Base-by-base conservation (phyloP, 495 filamentous ascomycete species). In the Aspergillus hancockii region DNA sequence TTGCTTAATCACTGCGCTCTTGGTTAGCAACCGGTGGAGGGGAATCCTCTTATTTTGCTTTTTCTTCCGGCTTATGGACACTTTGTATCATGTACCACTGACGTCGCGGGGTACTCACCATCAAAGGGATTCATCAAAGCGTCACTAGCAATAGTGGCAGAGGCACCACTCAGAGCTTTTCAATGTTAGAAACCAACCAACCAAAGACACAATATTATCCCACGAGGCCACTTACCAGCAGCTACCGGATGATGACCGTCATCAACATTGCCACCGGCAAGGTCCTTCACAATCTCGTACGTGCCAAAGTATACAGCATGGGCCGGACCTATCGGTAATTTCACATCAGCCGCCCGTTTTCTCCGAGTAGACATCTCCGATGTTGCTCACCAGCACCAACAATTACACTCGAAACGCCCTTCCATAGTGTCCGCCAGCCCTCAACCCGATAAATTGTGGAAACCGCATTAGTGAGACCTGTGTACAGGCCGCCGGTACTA, bases 71-170 rank as follows among this genome's bases (percentile, higher is more conserved):
- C 40, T n/a, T n/a, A 8, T 18, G 18, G 25, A 7, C 25, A 28
- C 25, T 28, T 28, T 3, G 25, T 28, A 28, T 13, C n/a, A 40
- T 12, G 36, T 40, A n/a, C 12, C 12, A n/a, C 21, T 0, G 2
- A 28, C 21, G 14, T 28, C 32, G 32, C 43, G 47, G 31, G 47
- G n/a, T 46, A 70, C 83, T 69, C 80, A 96, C 92, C 93, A 79
- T 99, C 94, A 72, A 99, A 99, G 30, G 94, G 94, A 72, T 98
- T 99, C 94, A 99, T 99, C 51, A 99, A 80, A 38, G 94, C 95
- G 79, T 99, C 94, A 68, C 92, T 96, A 34, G 92, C 91, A 67
- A 97, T 97, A 0, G 94, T 98, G 52, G 94, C 94, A 63, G 90
- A 89, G 56, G 93, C 93, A 69, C 94, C 94, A 70, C 92, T 95